Base-by-base conservation (phyloP, 2,329 filamentous ascomycete species). In the Trichothecium roseum region DNA sequence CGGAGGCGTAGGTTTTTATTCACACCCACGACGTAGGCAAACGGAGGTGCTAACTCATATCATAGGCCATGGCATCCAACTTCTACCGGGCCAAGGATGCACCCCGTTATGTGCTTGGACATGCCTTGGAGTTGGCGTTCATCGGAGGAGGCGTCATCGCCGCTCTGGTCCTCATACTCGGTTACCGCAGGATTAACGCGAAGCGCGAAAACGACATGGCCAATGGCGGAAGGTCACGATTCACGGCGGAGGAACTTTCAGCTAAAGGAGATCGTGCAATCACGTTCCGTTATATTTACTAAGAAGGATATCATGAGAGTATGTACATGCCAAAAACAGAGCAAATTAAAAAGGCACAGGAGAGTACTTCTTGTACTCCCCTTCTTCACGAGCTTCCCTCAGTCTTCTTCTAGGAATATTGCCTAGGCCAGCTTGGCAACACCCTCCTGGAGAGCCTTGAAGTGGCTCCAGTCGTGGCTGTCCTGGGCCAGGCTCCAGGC, bases 31-130 rank as follows among this genome's bases (percentile, higher is more conserved):
- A n/a, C n/a, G n/a, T n/a, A n/a, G n/a, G n/a, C n/a, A n/a, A n/a
- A n/a, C n/a, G n/a, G n/a, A n/a, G n/a, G n/a, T n/a, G n/a, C n/a
- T n/a, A n/a, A n/a, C n/a, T n/a, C n/a, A n/a, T n/a, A n/a, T n/a
- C n/a, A n/a, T n/a, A 64, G 59, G 79, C 78, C 1, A 81, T 84
- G 70, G 75, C 78, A 0, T 78, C 76, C 5, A 84, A 84, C 47
- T 83, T 84, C 46, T 85, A 84, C 46, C 68, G 78, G 4, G 51
- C 58, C 18, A 53, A 51, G 4, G 69, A 74, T 39, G 47, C 48
- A 1, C 69, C 70, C 0, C 56, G 61, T 4, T 74, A 71, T 35
- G 55, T 62, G 4, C 51, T 73, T 1, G 69, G 70, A 0, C 69
- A 73, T 40, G 60, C 49, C 1, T 45, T 74, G 10, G 68, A 73